Evolutionary conservation across 768 basidiomycete species (phyloP).

Genomic region (Amanita thiersii): DNA sequence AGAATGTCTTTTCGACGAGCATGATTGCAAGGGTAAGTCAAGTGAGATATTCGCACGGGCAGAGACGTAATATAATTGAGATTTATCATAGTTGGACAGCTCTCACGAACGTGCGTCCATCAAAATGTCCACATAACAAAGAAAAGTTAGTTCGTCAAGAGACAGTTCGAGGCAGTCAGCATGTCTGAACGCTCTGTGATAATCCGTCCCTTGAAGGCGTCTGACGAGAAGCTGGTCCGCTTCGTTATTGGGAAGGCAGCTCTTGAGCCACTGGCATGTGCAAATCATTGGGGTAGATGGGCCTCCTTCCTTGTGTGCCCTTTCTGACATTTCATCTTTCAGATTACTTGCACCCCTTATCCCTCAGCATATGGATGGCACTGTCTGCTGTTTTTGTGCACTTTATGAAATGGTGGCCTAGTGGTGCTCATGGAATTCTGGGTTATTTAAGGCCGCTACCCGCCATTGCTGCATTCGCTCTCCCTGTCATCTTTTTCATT

Average conservation of each 20-base stretch:
- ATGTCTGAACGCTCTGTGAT: slow-evolving; percentile 33
- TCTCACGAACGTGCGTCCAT: slow-evolving; percentile 7
- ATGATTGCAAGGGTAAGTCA: slow-evolving; percentile 28
- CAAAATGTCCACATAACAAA: not conserved
- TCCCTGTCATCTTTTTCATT: slow-evolving; percentile 55
- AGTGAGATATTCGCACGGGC: too few relatives aligned
- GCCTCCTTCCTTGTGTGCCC: not conserved
- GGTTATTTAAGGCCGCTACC: slow-evolving; percentile 57
- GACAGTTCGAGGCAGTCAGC: too few relatives aligned
- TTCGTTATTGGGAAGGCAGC: slow-evolving; percentile 59
- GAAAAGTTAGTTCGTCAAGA: not conserved
- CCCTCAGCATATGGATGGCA: slow-evolving; percentile 51
- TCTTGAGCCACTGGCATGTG: slow-evolving; percentile 60
- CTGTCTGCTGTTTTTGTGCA: slow-evolving; percentile 52
- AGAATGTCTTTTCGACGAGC: slow-evolving; percentile 74
- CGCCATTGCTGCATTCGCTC: slow-evolving; percentile 52
- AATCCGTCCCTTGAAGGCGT: slow-evolving; percentile 43
- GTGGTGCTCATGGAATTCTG: slow-evolving; percentile 28
- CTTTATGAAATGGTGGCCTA: slow-evolving; percentile 64
- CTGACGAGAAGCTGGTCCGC: slow-evolving; percentile 52
- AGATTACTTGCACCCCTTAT: slow-evolving; percentile 55
- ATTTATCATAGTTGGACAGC: too few relatives aligned
- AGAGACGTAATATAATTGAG: not conserved
- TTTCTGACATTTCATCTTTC: slow-evolving; percentile 3
- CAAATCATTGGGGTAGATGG: slow-evolving; percentile 50